Conservation (phyloP, 2,329 filamentous ascomycete genomes). For the Zymoseptoria pseudotritici region DNA sequence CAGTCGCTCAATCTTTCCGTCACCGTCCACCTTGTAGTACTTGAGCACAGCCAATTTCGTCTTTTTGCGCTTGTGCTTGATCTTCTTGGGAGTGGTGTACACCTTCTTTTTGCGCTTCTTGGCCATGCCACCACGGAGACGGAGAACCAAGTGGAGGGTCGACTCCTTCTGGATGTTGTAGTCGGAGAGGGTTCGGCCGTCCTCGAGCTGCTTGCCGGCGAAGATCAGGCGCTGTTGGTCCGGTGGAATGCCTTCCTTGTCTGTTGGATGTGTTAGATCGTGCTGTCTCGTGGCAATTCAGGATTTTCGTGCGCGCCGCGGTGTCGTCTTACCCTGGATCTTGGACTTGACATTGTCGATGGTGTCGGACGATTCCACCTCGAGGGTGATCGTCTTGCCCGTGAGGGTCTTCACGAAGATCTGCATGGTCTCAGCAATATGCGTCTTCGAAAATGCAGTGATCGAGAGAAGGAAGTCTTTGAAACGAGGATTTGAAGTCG, state of each 20-base stretch:
- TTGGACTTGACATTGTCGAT: conserved; percentile 99
- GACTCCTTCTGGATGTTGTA: conserved; percentile 99
- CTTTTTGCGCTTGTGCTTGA: conserved; percentile 99
- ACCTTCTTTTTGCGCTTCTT: conserved; percentile 99
- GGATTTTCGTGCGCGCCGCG: neutral
- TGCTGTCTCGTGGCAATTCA: neutral
- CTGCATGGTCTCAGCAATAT: conserved; percentile 13
- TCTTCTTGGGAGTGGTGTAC: conserved; percentile 99
- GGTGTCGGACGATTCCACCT: conserved; percentile 99
- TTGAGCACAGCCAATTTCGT: conserved; percentile 99
- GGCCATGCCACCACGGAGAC: conserved; percentile 86
- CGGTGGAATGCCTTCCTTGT: conserved; percentile 99
- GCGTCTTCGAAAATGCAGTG: conserved; percentile 6
- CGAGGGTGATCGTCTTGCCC: conserved; percentile 99
- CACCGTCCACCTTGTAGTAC: conserved; percentile 99
- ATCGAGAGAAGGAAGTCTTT: neutral
- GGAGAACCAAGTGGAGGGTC: conserved; percentile 94
- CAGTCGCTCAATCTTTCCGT: conserved; percentile 99
- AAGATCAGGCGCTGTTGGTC: conserved; percentile 99
- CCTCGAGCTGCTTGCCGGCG: conserved; percentile 99
- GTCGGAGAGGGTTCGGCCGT: conserved; percentile 96
- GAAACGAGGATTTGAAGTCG: neutral
- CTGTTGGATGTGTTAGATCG: conserved; percentile 41
- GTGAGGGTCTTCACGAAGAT: conserved; percentile 70
- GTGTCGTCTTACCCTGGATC: conserved; percentile 54